Evolutionary conservation across 208 protist species (phyloP).

Genomic region (Leptomonas seymouri): DNA sequence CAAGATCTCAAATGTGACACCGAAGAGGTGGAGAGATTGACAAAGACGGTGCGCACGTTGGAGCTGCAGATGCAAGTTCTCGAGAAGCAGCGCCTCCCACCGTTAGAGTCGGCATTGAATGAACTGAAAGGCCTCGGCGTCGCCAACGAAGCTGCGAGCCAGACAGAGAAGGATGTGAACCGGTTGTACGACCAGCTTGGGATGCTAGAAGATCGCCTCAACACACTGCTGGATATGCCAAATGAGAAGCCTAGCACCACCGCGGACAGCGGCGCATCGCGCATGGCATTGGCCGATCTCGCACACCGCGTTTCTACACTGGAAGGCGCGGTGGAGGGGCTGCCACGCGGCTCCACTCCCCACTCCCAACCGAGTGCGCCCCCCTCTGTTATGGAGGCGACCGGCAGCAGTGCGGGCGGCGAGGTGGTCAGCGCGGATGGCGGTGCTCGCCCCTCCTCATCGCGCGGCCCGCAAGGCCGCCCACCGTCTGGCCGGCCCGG

Average conservation of each 20-base stretch:
- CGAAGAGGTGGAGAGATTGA: constrained; percentile 26
- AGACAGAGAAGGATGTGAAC: constrained; percentile 37
- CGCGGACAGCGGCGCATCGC: constrained; percentile 9
- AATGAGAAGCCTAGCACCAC: constrained; percentile 4
- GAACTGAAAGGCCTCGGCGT: constrained; percentile 18
- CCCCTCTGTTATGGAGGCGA: neutral
- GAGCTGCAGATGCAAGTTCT: constrained; percentile 43
- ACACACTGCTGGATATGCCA: constrained; percentile 36
- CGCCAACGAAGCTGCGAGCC: constrained; percentile 10
- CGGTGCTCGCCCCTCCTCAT: constrained; percentile 10
- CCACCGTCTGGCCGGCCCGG: constrained; percentile 30
- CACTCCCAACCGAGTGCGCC: neutral
- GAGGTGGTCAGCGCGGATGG: constrained; percentile 22
- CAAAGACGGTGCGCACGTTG: constrained; percentile 26
- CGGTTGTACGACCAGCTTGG: constrained; percentile 42
- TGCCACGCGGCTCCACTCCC: constrained; percentile 4
- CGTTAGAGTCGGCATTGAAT: constrained; percentile 28
- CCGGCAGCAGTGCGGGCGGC: constrained; percentile 2
- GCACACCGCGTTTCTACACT: constrained; percentile 45
- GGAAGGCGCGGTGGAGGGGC: constrained; percentile 55
- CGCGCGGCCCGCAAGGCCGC: constrained; percentile 1
- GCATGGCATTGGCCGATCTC: constrained; percentile 44
- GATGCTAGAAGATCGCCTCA: constrained; percentile 56
- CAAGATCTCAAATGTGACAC: neutral
- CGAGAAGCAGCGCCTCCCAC: constrained; percentile 33